These are phyloP conservation scores for Lolium rigidum DNA, from an alignment of 176 grass and related monocot genomes.

Conservation along the genomic window DNA sequence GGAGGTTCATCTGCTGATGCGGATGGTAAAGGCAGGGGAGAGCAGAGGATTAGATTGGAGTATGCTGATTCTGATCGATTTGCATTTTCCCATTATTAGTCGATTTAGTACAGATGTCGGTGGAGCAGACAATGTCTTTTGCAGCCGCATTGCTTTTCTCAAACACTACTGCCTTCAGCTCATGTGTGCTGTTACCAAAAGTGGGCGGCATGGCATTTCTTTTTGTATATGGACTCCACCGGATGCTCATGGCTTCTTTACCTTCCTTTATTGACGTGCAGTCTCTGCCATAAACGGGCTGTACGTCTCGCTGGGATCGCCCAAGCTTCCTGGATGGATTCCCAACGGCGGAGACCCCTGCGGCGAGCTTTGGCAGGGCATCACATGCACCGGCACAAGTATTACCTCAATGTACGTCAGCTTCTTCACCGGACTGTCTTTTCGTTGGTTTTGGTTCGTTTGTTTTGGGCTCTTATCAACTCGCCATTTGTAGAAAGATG, in stretches of 20 bases:
- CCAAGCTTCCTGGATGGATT: slow-evolving; percentile 87
- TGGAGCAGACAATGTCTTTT: background rate
- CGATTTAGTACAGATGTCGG: background rate
- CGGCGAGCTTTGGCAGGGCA: slow-evolving; percentile 74
- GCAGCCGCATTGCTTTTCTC: background rate
- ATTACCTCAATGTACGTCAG: slow-evolving; percentile 87
- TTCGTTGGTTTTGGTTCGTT: background rate
- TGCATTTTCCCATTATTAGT: background rate
- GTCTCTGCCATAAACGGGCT: slow-evolving; percentile 90
- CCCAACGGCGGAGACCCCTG: slow-evolving; percentile 90
- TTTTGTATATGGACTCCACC: background rate
- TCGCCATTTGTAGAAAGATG: slow-evolving; percentile 72
- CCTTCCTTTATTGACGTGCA: slow-evolving; percentile 39
- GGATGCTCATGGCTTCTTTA: slow-evolving; percentile 24
- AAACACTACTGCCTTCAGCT: background rate
- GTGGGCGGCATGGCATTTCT: background rate
- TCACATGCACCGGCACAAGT: slow-evolving; percentile 71
- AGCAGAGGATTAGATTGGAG: too few species aligned
- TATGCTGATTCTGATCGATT: too few species aligned
- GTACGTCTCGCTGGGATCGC: slow-evolving; percentile 75
- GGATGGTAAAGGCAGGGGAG: too few species aligned
- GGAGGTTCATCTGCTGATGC: background rate
- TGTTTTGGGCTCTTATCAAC: slow-evolving; percentile 29
- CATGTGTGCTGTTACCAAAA: slow-evolving; percentile 31
- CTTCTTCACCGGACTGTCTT: slow-evolving; percentile 44